These are phyloP conservation scores for Wolfiporia cocos DNA, from an alignment of 1,284 basidiomycete genomes.

Conservation along the genomic window DNA sequence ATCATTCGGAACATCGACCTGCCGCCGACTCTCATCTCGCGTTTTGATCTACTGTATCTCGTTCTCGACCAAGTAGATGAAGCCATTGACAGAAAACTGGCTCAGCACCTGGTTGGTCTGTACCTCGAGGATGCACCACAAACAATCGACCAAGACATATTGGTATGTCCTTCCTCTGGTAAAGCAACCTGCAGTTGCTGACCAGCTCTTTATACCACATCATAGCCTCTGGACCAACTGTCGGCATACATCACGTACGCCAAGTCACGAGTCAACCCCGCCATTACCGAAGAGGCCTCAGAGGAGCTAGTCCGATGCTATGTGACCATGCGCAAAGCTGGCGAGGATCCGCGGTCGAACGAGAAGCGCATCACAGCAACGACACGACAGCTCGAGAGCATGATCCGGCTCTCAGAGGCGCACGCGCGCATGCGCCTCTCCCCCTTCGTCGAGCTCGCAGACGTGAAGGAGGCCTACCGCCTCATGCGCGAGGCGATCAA, in stretches of 20 bases:
- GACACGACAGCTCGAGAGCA: conserved; percentile 93
- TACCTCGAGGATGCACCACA: conserved; percentile 90
- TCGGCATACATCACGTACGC: conserved; percentile 96
- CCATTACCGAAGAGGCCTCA: conserved; percentile 84
- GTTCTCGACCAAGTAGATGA: conserved; percentile 96
- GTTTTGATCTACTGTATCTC: conserved; percentile 97
- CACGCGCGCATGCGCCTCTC: conserved; percentile 96
- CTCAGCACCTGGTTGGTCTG: conserved; percentile 88
- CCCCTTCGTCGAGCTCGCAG: conserved; percentile 75
- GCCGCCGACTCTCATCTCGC: conserved; percentile 94
- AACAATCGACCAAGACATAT: conserved; percentile 60
- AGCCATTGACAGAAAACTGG: conserved; percentile 80
- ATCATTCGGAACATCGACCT: conserved; percentile 89
- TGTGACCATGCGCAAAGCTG: conserved; percentile 91
- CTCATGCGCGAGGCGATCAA: conserved; percentile 95
- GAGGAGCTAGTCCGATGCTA: conserved; percentile 85
- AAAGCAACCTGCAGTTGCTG: no score
- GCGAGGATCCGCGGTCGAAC: conserved; percentile 79
- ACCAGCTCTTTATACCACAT: conserved; percentile 10
- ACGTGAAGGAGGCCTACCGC: conserved; percentile 88
- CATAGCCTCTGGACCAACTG: conserved; percentile 81
- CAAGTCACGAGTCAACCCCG: conserved; percentile 82
- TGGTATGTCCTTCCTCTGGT: conserved; percentile 46
- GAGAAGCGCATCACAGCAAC: conserved; percentile 98
- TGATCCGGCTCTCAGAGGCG: conserved; percentile 97